Evolutionary conservation across 495 filamentous ascomycete species (phyloP).

Genomic region (Gamarada debralockiae): DNA sequence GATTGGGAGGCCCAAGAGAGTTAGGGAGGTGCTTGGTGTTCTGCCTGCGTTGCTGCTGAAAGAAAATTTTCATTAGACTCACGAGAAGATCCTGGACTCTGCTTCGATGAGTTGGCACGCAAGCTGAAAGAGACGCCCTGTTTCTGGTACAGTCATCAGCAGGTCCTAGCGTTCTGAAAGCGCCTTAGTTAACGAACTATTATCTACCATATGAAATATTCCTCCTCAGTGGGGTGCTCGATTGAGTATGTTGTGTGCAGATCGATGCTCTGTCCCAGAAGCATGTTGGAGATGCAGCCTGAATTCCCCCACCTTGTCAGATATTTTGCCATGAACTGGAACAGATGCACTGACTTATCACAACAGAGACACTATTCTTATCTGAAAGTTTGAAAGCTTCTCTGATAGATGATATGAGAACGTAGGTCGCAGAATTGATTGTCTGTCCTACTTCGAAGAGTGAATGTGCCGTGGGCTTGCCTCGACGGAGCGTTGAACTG

Average conservation of each 20-base stretch:
- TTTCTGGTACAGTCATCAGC: too few relatives aligned
- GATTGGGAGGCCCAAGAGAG: conserved; percentile 7
- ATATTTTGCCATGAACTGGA: too few relatives aligned
- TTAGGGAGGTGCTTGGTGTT: too few relatives aligned
- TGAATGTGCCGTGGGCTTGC: conserved; percentile 31
- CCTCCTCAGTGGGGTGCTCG: conserved; percentile 30
- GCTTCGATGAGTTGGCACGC: too few relatives aligned
- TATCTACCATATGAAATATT: conserved; percentile 29
- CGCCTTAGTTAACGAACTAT: conserved; percentile 22
- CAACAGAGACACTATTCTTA: too few relatives aligned
- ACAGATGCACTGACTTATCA: too few relatives aligned
- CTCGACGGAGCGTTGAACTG: conserved; percentile 34
- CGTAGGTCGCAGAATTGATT: conserved; percentile 50
- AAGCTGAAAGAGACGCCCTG: too few relatives aligned
- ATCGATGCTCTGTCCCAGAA: conserved; percentile 34
- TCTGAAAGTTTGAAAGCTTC: neutral
- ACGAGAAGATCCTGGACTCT: too few relatives aligned
- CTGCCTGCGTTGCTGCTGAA: too few relatives aligned
- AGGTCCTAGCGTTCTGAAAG: too few relatives aligned
- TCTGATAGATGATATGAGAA: conserved; percentile 33
- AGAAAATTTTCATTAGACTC: too few relatives aligned
- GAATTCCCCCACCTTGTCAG: conserved; percentile 16
- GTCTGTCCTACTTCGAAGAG: conserved; percentile 37
- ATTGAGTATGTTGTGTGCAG: conserved; percentile 31
- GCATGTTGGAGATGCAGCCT: too few relatives aligned